Evolutionary conservation across 805 yeast species (phyloP).

Genomic region (Wickerhamiella spandovensis): DNA sequence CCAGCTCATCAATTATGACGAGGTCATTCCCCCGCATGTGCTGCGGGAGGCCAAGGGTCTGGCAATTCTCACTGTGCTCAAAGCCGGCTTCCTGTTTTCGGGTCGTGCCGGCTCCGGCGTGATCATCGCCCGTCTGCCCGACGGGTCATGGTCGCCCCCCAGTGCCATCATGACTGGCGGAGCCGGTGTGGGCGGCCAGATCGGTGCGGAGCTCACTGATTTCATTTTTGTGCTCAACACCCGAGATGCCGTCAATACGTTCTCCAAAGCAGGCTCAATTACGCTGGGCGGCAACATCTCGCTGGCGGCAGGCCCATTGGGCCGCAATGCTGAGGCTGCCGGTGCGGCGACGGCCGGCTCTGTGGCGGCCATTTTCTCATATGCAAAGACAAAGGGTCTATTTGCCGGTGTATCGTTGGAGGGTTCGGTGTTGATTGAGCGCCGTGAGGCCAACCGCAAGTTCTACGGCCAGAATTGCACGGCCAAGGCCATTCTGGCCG

Average conservation of each 20-base stretch:
- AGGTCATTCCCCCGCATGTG: conserved; percentile 76
- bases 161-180: conserved; percentile 93
- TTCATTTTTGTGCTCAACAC: conserved; percentile 86
- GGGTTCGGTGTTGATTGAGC: conserved; percentile 91
- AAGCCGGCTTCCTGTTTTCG: conserved; percentile 91
- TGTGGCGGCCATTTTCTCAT: conserved; percentile 84
- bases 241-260: conserved; percentile 78
- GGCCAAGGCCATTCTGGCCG: conserved; percentile 72
- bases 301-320: conserved; percentile 94
- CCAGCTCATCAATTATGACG: conserved; percentile 78
- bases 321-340: conserved; percentile 95
- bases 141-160: conserved; percentile 96
- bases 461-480: conserved; percentile 83
- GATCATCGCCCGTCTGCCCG: conserved; percentile 84
- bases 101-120: conserved; percentile 98
- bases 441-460: conserved; percentile 93
- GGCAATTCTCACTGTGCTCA: conserved; percentile 83
- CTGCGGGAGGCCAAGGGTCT: conserved; percentile 84
- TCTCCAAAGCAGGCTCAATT: conserved; percentile 86
- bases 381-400: conserved; percentile 90
- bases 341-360: conserved; percentile 81
- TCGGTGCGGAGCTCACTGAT: conserved; percentile 93
- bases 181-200: conserved; percentile 97
- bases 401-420: conserved; percentile 96
- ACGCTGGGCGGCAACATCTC: conserved; percentile 92